phyloP scores from a whole-genome alignment of 2,329 filamentous ascomycete genomes.

The Aspergillus jensenii region DNA sequence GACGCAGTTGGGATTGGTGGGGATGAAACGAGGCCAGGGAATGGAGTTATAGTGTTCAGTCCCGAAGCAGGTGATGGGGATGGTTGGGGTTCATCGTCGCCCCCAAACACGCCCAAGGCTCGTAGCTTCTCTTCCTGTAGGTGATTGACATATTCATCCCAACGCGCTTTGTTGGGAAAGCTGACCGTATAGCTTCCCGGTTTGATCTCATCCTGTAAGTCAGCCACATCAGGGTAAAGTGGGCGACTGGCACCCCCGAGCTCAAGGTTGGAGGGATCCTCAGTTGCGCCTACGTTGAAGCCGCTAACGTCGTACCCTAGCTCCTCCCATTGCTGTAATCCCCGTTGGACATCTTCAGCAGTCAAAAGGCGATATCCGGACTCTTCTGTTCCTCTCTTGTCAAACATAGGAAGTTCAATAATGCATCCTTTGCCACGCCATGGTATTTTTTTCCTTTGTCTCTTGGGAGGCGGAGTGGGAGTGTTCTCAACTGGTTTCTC shows the following conservation, averaged over 20 bases:
- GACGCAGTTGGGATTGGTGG: conserved; percentile 80
- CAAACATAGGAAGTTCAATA: conserved; percentile 67
- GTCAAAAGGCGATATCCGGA: conserved; percentile 38
- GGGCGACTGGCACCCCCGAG: conserved; percentile 45
- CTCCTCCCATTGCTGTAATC: conserved; percentile 42
- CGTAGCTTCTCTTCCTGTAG: conserved; percentile 89
- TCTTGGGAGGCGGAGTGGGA: conserved; percentile 29
- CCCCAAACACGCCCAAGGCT: conserved; percentile 82
- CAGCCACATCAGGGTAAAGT: conserved; percentile 42
- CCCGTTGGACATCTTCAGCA: conserved; percentile 38
- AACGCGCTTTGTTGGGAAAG: conserved; percentile 53
- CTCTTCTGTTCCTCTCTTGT: conserved; percentile 58
- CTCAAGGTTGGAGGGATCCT: conserved; percentile 27
- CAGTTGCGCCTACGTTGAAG: conserved; percentile 36
- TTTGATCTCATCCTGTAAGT: conserved; percentile 37
- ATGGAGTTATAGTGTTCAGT: conserved; percentile 69
- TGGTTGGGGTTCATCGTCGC: conserved; percentile 68
- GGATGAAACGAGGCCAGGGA: conserved; percentile 76
- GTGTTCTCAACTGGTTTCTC: conserved; percentile 17
- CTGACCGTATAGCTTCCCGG: conserved; percentile 35
- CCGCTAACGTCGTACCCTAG: conserved; percentile 45
- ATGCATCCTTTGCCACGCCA: conserved; percentile 76
- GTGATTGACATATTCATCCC: conserved; percentile 77
- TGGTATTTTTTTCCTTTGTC: conserved; percentile 67
- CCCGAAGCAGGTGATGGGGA: conserved; percentile 67